Base-by-base conservation (phyloP, 116 monocot species). In the Cymodocea nodosa region DNA sequence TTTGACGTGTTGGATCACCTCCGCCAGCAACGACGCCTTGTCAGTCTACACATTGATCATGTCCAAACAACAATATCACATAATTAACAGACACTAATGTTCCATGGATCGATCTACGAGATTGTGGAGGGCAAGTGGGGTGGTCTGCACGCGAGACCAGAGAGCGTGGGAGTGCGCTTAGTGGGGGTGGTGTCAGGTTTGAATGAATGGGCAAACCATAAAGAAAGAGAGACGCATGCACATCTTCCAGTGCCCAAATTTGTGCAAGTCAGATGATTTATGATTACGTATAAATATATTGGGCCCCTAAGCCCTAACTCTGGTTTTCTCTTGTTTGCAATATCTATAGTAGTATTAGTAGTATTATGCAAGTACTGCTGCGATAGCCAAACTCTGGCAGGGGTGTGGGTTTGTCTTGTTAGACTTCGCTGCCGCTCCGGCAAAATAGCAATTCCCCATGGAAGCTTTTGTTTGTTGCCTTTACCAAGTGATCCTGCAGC, bases 1-100 rank as follows among this genome's bases (percentile, higher is more conserved):
- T 55, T 85, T 85, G 34, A 85, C 82, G 52, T 85, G 85, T 51
- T 79, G 81, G 48, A 85, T 85, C 70, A 85, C 85, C 73, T 85
- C 85, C 19, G 85, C 85, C 16, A 85, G 70, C 51, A 85, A 22
- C 23, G 82, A 85, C 7, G 81, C 81, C 70, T 81, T 81, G 70
- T 81, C 81, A 17, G 76, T 81, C 81, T 81, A 51, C n/a, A 64
- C 22, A 14, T 3, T 5, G 15, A 18, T 15, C 59, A 24, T 30
- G 4, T 15, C 35, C 24, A 5, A 24, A 30, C 59, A 15, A 59
- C 2, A 6, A 15, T 12, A 24, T 6, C 5, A 7, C 17, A 12
- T 15, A 17, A 19, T 23, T 30, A 58, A 15, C 23, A 9, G 22
- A 23, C 2, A 16, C 35, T 25, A 25, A 11, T 15, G 55, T 18